These are phyloP conservation scores for Hymenochaete sp. DNA, from an alignment of 1,284 basidiomycete species.

Conservation along the genomic window DNA sequence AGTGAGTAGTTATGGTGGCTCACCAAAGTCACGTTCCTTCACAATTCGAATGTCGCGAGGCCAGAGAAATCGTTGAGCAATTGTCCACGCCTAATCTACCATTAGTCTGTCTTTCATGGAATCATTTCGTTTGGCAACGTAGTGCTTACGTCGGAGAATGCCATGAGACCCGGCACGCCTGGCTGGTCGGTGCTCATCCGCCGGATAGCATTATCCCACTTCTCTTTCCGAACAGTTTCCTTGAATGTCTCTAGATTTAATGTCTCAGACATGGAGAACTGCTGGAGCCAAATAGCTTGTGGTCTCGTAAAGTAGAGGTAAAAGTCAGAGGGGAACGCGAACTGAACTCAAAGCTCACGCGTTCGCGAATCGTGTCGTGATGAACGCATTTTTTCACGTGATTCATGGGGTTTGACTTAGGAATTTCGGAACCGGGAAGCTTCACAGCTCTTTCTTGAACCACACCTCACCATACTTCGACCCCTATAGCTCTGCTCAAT, in stretches of 20 bases:
- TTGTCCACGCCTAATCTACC: constrained; percentile 49
- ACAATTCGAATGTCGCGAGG: constrained; percentile 44
- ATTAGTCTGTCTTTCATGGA: constrained; percentile 8
- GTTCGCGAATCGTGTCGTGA: too few relatives aligned
- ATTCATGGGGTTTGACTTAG: too few relatives aligned
- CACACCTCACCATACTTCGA: too few relatives aligned
- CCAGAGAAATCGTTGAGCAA: constrained; percentile 46
- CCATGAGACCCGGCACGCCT: constrained; percentile 57
- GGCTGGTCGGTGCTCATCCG: constrained; percentile 53
- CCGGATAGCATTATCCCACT: constrained; percentile 59
- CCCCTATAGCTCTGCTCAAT: too few relatives aligned
- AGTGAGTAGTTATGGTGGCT: background rate
- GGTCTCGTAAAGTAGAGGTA: too few relatives aligned
- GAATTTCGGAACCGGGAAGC: too few relatives aligned
- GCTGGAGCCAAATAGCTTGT: too few relatives aligned
- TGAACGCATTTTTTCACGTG: too few relatives aligned
- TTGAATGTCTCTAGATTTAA: constrained; percentile 12
- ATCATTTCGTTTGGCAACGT: background rate
- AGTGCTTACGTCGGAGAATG: constrained; percentile 49
- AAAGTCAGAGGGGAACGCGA: too few relatives aligned
- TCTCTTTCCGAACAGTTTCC: constrained; percentile 10
- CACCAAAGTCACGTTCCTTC: constrained; percentile 31
- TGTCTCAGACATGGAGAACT: too few relatives aligned
- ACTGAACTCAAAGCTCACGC: too few relatives aligned
- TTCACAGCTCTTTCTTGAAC: too few relatives aligned